These are phyloP conservation scores for Gymnopilus dilepis DNA, from an alignment of 768 basidiomycete genomes.

Conservation along the genomic window DNA sequence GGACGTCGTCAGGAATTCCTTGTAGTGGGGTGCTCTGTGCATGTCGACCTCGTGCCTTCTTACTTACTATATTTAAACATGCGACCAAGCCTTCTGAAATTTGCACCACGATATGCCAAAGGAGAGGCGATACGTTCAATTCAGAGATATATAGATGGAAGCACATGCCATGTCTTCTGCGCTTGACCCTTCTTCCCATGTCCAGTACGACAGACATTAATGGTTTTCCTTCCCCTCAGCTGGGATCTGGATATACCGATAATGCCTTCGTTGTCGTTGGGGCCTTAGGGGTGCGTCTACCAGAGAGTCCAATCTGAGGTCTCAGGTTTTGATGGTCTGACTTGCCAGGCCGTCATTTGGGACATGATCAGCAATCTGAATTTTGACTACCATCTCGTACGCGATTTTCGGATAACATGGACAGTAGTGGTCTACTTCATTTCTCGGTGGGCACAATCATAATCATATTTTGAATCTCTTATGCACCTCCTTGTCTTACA, in stretches of 20 bases:
- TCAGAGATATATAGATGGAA: background rate
- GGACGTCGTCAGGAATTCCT: too few relatives aligned
- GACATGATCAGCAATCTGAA: conserved; percentile 6
- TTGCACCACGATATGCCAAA: background rate
- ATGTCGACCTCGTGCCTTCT: too few relatives aligned
- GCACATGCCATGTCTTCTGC: background rate
- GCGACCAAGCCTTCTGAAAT: too few relatives aligned
- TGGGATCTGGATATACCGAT: background rate
- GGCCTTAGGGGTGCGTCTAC: background rate
- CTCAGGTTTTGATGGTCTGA: background rate
- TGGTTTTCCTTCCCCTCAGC: background rate
- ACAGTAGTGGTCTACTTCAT: background rate
- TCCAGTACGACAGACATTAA: background rate
- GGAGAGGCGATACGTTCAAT: background rate
- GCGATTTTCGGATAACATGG: background rate
- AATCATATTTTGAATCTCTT: background rate
- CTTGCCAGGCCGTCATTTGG: conserved; percentile 6
- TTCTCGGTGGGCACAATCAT: background rate
- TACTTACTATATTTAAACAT: too few relatives aligned
- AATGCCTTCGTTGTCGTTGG: background rate
- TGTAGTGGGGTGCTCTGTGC: too few relatives aligned
- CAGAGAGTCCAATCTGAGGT: background rate
- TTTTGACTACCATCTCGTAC: background rate
- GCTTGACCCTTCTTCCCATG: background rate
- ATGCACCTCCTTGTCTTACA: background rate